phyloP scores from a whole-genome alignment of 73 alveolate species.

The Tetrahymena elliotti region DNA sequence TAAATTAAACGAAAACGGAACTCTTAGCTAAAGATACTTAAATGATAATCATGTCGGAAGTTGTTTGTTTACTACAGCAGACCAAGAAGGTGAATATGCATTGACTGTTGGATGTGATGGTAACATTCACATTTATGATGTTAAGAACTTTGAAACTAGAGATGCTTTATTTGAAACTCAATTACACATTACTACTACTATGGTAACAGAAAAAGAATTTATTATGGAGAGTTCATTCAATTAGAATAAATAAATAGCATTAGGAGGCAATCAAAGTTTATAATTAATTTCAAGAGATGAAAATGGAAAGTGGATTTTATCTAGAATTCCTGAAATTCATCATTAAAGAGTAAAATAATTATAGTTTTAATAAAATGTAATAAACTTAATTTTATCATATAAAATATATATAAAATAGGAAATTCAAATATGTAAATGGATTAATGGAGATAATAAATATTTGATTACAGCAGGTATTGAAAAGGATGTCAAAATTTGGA shows the following conservation, averaged over 20 bases:
- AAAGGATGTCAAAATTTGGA: background rate
- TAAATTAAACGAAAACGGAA: background rate
- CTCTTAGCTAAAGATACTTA: background rate
- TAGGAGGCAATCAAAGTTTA: background rate
- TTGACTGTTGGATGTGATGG: background rate
- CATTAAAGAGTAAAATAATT: background rate
- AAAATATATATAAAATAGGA: too few relatives aligned
- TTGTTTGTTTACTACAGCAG: background rate
- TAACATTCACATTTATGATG: background rate
- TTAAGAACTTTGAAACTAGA: background rate
- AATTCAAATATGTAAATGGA: background rate
- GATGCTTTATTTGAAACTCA: background rate
- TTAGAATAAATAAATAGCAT: background rate
- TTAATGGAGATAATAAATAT: background rate
- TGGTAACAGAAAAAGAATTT: background rate
- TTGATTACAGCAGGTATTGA: background rate
- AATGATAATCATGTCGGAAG: background rate
- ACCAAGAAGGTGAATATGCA: background rate
- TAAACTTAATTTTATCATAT: too few relatives aligned
- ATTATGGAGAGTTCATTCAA: background rate
- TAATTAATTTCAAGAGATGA: background rate
- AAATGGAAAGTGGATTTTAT: background rate
- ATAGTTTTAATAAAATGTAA: too few relatives aligned
- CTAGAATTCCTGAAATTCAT: background rate
- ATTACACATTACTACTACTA: background rate